phyloP scores from a whole-genome alignment of 2,329 filamentous ascomycete genomes.

The Hypocreales sp. region DNA sequence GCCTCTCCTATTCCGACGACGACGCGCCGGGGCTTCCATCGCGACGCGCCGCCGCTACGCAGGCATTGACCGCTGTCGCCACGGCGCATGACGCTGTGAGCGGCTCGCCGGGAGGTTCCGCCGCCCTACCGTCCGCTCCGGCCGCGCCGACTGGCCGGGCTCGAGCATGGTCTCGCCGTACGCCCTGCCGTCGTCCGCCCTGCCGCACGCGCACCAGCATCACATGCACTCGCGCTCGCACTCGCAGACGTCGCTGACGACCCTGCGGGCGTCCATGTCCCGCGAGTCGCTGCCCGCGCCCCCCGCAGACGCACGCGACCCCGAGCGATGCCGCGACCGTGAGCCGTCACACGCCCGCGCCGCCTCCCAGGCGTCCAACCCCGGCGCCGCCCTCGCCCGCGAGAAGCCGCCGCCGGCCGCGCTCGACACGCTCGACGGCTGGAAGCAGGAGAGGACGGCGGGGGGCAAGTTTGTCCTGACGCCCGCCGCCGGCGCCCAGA shows the following conservation, averaged over 20 bases:
- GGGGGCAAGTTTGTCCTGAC: constrained; percentile 24
- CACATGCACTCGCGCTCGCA: constrained; percentile 23
- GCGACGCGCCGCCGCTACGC: too few species aligned
- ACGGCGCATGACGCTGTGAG: too few species aligned
- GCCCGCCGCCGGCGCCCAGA: constrained; percentile 12
- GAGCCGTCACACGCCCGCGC: constrained; percentile 8
- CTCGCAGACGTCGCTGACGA: constrained; percentile 23
- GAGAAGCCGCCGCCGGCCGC: constrained; percentile 17
- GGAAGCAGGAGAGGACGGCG: constrained; percentile 23
- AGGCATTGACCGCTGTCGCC: too few species aligned
- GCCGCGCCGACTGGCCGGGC: too few species aligned
- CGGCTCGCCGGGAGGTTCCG: too few species aligned
- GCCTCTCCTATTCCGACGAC: too few species aligned
- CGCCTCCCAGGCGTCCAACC: constrained; percentile 15
- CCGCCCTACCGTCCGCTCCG: too few species aligned
- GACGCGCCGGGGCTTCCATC: too few species aligned
- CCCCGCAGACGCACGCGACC: constrained; percentile 15
- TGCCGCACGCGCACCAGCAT: constrained; percentile 30
- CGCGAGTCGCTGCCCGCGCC: constrained; percentile 15
- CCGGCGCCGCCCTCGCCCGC: constrained; percentile 10
- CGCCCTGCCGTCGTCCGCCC: constrained; percentile 32
- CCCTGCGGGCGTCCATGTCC: constrained; percentile 19
- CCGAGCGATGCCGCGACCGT: background rate
- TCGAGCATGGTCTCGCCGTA: constrained; percentile 40
- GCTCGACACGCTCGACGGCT: constrained; percentile 20